Base-by-base conservation (phyloP, 164 flowering plant species). In the Saururus chinensis region DNA sequence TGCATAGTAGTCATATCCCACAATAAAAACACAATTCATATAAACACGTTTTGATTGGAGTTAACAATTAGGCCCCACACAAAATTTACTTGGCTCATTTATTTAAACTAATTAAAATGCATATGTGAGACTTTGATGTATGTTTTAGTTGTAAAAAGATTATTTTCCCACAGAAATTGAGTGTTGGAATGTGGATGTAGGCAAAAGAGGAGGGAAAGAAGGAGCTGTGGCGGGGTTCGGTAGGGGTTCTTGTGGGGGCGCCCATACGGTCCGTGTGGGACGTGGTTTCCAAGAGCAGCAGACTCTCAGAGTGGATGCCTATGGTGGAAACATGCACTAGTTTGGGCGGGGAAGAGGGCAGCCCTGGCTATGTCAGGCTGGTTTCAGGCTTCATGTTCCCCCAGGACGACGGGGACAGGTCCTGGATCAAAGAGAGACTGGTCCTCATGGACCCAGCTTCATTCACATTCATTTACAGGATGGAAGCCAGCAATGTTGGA, bases 331-430 rank as follows among this genome's bases (percentile, higher is more conserved):
- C 57, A 11, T 81, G 84, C 84, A 82, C 82, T 0, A 65, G 65
- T 49, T 53, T 84, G 63, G 72, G 59, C 0, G 92, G 92, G 59
- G 71, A 78, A 0, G 85, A 86, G 68, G 83, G 81, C 1, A 9
- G 59, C 52, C 74, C 73, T 0, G 87, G 86, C 61, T 80, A 84
- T 24, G 64, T 69, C 12, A 57, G 86, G 57, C 63, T 82, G 16
- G 83, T 82, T 41, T 82, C 84, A 1, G 92, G 92, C 30, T 84
- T 81, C 77, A 82, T 84, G 87, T 82, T 84, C 67, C 83, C 87
- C 19, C 87, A 73, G 54, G 64, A 75, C 53, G 84, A 86, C 53
- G 82, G 84, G 58, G 86, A 81, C 12, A 76, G 85, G 63, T 81
- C 87, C 9, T 86, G 92, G 92, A 81, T 85, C 69, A 81, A 81